A percentile compares a stretch with the other conserved stretches of the same genome.
Conservation (phyloP, 208 protist genomes). For the Porcisia hertigi region DNA sequence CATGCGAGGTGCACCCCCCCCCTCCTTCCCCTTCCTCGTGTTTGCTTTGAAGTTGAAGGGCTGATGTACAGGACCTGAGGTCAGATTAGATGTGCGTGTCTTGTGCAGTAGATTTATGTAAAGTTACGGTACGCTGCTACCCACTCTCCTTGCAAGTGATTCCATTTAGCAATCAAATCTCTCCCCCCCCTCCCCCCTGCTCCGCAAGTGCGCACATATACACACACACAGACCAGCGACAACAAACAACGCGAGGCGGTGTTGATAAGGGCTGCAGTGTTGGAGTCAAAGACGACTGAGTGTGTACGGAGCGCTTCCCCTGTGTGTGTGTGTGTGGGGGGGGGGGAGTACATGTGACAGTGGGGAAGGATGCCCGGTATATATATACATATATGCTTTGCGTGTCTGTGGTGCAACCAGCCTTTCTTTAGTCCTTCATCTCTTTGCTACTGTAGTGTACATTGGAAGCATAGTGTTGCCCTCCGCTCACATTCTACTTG, state of each 20-base stretch:
- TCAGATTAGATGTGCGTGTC: not conserved
- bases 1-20: not conserved
- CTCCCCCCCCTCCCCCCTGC: not conserved
- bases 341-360: not conserved
- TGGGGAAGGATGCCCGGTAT: not conserved
- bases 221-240: not conserved
- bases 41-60: not conserved
- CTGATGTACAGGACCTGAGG: slow-evolving; percentile 1
- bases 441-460: not conserved
- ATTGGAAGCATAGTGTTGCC: not conserved
- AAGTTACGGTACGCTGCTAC: not conserved
- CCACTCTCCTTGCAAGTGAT: not conserved
- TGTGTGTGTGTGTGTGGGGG: too few relatives aligned
- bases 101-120: slow-evolving; percentile 4
- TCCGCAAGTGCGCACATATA: not conserved
- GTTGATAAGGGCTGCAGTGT: not conserved
- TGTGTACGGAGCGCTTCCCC: not conserved
- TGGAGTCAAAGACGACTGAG: not conserved
- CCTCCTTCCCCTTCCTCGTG: too few relatives aligned
- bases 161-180: not conserved
- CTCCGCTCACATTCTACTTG: not conserved
- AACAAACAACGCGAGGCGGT: not conserved
- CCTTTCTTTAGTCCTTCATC: not conserved
- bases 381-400: too few relatives aligned
- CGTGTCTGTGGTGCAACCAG: not conserved